phyloP scores from a whole-genome alignment of 2,329 filamentous ascomycete genomes.

The Penicillium brevicompactum region DNA sequence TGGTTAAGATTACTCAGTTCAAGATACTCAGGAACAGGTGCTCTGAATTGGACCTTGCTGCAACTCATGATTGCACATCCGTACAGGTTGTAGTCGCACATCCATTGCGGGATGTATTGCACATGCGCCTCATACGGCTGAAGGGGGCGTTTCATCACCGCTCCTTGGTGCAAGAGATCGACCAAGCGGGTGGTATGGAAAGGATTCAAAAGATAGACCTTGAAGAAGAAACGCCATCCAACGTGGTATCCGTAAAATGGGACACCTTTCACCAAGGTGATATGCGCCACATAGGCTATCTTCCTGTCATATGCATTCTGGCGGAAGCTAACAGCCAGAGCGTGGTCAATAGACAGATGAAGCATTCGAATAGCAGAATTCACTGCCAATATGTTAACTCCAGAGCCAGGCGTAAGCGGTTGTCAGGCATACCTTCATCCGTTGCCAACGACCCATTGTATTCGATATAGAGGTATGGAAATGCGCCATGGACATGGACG shows the following conservation, averaged over 20 bases:
- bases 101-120: conserved; percentile 92
- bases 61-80: conserved; percentile 86
- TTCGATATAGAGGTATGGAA: conserved; percentile 93
- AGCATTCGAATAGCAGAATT: conserved; percentile 74
- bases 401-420: neutral
- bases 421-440: conserved; percentile 62
- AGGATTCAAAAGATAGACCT: conserved; percentile 92
- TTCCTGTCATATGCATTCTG: conserved; percentile 71
- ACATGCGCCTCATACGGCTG: conserved; percentile 95
- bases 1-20: conserved; percentile 64
- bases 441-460: conserved; percentile 70
- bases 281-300: conserved; percentile 78
- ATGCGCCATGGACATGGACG: conserved; percentile 91
- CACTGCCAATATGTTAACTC: conserved; percentile 52
- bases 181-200: conserved; percentile 81
- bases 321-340: conserved; percentile 81
- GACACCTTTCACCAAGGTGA: conserved; percentile 87
- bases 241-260: conserved; percentile 97
- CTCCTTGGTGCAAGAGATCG: conserved; percentile 84
- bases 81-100: conserved; percentile 97
- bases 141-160: conserved; percentile 78
- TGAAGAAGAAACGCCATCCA: conserved; percentile 86
- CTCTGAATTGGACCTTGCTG: conserved; percentile 69
- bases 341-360: conserved; percentile 87
- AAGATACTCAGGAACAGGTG: conserved; percentile 71